phyloP scores from a whole-genome alignment of 148 eudicot species.

The Arctostaphylos glauca region DNA sequence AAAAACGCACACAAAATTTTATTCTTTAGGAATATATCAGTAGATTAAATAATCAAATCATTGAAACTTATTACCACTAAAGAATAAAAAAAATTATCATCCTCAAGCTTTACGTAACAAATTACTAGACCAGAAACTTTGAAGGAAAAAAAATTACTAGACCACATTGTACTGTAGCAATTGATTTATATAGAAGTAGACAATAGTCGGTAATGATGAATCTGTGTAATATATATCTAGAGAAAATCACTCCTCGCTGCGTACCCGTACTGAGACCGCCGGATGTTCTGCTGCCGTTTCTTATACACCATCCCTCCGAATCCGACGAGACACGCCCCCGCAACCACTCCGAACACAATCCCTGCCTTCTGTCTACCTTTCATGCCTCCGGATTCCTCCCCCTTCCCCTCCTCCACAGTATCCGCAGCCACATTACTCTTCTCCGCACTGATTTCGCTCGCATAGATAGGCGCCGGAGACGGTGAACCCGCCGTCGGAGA shows the following conservation, averaged over 20 bases:
- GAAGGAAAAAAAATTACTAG: not conserved
- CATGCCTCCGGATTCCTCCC: slow-evolving; percentile 26
- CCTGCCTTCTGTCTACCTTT: slow-evolving; percentile 52
- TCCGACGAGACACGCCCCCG: slow-evolving; percentile 37
- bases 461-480: slow-evolving; percentile 18
- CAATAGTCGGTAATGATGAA: not conserved
- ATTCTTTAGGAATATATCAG: no score
- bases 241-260: slow-evolving; percentile 41
- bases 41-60: not conserved
- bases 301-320: slow-evolving; percentile 46
- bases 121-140: not conserved
- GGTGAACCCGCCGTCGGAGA: slow-evolving; percentile 12
- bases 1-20: not conserved
- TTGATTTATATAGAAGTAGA: not conserved
- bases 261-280: slow-evolving; percentile 45
- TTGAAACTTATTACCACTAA: not conserved
- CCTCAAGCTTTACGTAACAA: not conserved
- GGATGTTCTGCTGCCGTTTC: slow-evolving; percentile 60
- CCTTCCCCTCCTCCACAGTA: slow-evolving; percentile 6
- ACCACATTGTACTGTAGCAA: not conserved
- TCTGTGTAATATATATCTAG: slow-evolving; percentile 7
- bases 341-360: slow-evolving; percentile 36
- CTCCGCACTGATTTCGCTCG: not conserved
- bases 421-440: not conserved
- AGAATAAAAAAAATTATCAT: not conserved